These are phyloP conservation scores for Lyophyllum atratum DNA, from an alignment of 768 basidiomycete genomes.

Conservation along the genomic window DNA sequence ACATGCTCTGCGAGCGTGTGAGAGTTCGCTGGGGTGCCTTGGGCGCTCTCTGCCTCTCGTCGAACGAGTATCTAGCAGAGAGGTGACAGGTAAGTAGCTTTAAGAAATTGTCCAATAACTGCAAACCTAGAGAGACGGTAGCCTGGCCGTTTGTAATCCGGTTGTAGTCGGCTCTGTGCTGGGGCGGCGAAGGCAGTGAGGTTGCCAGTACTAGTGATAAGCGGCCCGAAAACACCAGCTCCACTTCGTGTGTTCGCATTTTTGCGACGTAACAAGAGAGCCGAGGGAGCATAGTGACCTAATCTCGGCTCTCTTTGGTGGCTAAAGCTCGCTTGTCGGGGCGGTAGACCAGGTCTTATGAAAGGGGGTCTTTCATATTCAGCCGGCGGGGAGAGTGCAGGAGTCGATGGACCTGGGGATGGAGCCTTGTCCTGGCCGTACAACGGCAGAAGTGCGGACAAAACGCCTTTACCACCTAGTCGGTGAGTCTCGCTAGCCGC, in stretches of 20 bases:
- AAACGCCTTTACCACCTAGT: slow-evolving; percentile 49
- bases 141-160: slow-evolving; percentile 63
- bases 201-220: slow-evolving; percentile 71
- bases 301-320: slow-evolving; percentile 1
- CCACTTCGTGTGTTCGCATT: slow-evolving; percentile 43
- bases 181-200: slow-evolving; percentile 66
- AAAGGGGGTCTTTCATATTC: neutral
- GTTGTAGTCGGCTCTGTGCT: slow-evolving; percentile 44
- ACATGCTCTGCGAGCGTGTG: slow-evolving; percentile 1
- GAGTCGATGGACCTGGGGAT: slow-evolving; percentile 21
- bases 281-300: slow-evolving; percentile 1
- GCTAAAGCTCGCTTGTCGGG: neutral
- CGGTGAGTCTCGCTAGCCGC: slow-evolving; percentile 13
- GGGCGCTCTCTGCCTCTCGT: slow-evolving; percentile 11
- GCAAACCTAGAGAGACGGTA: slow-evolving; percentile 63
- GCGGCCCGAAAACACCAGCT: slow-evolving; percentile 68
- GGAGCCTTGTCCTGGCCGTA: slow-evolving; percentile 44
- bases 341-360: neutral
- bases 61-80: slow-evolving; percentile 25
- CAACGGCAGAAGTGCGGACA: slow-evolving; percentile 65
- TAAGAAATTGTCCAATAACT: neutral
- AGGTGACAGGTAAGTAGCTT: neutral
- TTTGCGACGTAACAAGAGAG: slow-evolving; percentile 3
- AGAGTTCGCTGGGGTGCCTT: neutral
- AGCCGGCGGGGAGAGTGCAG: slow-evolving; percentile 1